A percentile compares a stretch with the other conserved stretches of the same genome.
Conservation (phyloP, 2,329 filamentous ascomycete species). For the Trichoderma polysporum region DNA sequence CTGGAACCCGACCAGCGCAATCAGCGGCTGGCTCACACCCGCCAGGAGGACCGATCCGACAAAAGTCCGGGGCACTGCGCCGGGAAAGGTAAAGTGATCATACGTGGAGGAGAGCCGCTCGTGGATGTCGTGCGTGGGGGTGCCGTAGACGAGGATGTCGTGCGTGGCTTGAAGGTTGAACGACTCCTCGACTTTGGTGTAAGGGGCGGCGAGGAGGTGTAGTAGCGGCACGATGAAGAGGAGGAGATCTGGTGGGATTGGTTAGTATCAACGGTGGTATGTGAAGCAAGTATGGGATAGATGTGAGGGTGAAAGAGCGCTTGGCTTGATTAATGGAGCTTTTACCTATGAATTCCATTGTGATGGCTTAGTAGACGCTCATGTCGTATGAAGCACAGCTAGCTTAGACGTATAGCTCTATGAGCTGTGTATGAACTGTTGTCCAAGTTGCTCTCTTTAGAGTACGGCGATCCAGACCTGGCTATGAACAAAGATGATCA, state of each 20-base stretch:
- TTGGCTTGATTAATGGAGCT: not conserved
- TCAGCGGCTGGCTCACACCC: conserved; percentile 65
- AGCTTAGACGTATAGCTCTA: not conserved
- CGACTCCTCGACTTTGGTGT: conserved; percentile 97
- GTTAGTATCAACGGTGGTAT: not conserved
- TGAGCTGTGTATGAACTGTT: not conserved
- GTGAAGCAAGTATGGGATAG: not conserved
- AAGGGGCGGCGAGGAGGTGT: conserved; percentile 74
- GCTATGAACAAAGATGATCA: not conserved
- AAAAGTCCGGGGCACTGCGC: conserved; percentile 89
- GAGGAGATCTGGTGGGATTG: conserved; percentile 23
- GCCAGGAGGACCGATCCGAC: conserved; percentile 77
- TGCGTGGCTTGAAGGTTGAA: conserved; percentile 96
- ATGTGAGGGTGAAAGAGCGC: no score
- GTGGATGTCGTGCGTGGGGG: conserved; percentile 58
- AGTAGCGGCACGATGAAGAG: conserved; percentile 60
- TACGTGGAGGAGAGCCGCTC: conserved; percentile 63
- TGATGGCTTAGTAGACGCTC: not conserved
- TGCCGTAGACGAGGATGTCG: conserved; percentile 81
- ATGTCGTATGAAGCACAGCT: not conserved
- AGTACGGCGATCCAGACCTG: not conserved
- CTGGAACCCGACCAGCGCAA: conserved; percentile 55
- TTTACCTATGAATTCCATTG: conserved; percentile 7
- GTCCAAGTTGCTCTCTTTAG: not conserved
- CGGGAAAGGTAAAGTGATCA: conserved; percentile 88